phyloP scores from a whole-genome alignment of 2,329 filamentous ascomycete genomes.

The Gyromitra esculenta region DNA sequence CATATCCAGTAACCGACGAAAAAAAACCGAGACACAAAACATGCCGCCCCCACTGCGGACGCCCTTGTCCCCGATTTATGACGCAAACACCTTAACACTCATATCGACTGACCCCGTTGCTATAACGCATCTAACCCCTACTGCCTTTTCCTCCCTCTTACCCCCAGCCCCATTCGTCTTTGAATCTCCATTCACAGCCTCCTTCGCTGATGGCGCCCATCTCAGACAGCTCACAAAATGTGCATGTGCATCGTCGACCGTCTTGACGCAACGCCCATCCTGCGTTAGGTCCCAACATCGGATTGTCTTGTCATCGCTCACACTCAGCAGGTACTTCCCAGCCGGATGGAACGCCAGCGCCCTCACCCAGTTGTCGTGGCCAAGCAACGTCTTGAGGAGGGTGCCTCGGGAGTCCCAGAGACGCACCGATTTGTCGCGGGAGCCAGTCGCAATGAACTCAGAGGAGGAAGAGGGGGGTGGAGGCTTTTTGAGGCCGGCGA shows the following conservation, averaged over 20 bases:
- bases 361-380: conserved; percentile 95
- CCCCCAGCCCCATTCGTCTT: conserved; percentile 61
- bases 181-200: conserved; percentile 63
- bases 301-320: conserved; percentile 88
- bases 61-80: conserved; percentile 58
- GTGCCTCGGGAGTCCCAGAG: conserved; percentile 88
- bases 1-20: conserved; percentile 29
- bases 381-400: conserved; percentile 81
- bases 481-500: conserved; percentile 85
- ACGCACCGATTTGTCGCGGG: conserved; percentile 88
- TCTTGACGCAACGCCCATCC: conserved; percentile 88
- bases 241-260: conserved; percentile 77
- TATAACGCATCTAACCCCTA: conserved; percentile 82
- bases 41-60: conserved; percentile 5
- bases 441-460: conserved; percentile 89
- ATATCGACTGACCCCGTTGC: conserved; percentile 87
- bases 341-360: conserved; percentile 88
- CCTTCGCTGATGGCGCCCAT: conserved; percentile 83
- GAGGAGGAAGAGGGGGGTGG: conserved; percentile 77
- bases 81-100: conserved; percentile 80
- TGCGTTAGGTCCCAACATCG: conserved; percentile 93
- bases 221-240: conserved; percentile 87
- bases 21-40: conserved; percentile 30
- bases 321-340: conserved; percentile 87
- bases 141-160: conserved; percentile 63